Evolutionary conservation across 441 rosid genomes (phyloP).

Genomic region (Eugenia klotzschiana): DNA sequence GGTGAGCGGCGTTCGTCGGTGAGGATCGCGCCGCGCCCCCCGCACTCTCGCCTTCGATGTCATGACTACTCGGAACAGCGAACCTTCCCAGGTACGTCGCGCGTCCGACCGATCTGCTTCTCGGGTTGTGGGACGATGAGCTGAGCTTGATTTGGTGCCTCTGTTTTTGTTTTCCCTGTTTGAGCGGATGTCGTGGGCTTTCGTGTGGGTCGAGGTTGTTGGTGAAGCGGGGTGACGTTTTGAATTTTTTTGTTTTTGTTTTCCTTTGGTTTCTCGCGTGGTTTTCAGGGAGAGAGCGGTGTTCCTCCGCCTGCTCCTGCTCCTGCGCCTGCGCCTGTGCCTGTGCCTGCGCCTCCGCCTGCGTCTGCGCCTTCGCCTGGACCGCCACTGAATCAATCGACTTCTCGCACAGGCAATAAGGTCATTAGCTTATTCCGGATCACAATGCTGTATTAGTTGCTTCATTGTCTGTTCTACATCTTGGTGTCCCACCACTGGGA

Average conservation of each 20-base stretch:
- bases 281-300: conserved; percentile 22
- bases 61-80: conserved; percentile 8
- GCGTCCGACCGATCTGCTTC: background rate
- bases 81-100: conserved; percentile 15
- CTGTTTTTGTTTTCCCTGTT: background rate
- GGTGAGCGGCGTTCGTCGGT: background rate
- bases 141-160: background rate
- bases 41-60: background rate
- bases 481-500: background rate
- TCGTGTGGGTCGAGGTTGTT: background rate
- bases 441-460: background rate
- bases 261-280: background rate
- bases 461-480: background rate
- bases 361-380: conserved; percentile 1
- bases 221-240: background rate
- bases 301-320: conserved; percentile 9
- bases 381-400: conserved; percentile 15
- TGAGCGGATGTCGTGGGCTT: background rate
- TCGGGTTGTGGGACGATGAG: background rate
- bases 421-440: conserved; percentile 7
- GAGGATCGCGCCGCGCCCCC: background rate
- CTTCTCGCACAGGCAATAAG: conserved; percentile 26
- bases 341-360: background rate
- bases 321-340: background rate
- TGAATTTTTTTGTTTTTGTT: background rate